A percentile compares a stretch with the other conserved stretches of the same genome.
phyloP scores from a whole-genome alignment of 2,329 filamentous ascomycete genomes.

The Fusarium graminum region DNA sequence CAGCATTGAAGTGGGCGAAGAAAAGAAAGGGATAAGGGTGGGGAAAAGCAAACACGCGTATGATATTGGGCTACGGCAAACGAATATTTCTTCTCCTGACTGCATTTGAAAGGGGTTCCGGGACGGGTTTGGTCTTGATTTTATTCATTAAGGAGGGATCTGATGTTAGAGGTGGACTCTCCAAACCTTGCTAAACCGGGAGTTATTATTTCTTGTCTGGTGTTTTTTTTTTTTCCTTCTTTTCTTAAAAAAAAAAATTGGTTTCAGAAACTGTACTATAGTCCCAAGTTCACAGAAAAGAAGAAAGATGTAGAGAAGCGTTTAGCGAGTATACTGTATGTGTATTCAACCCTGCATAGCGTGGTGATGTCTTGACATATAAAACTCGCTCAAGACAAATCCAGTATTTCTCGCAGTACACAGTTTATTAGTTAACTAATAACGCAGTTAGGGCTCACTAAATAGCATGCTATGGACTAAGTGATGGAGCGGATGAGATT shows the following conservation, averaged over 20 bases:
- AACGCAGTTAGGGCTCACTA: too few species aligned
- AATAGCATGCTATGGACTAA: too few species aligned
- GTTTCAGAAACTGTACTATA: slow-evolving; percentile 46
- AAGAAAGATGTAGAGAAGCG: slow-evolving; percentile 40
- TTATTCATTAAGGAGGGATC: slow-evolving; percentile 32
- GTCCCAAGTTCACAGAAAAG: slow-evolving; percentile 38
- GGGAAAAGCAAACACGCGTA: slow-evolving; percentile 47
- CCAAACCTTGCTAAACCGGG: slow-evolving; percentile 34
- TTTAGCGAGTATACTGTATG: neutral
- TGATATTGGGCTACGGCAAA: slow-evolving; percentile 41
- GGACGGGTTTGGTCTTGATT: slow-evolving; percentile 40
- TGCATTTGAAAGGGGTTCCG: slow-evolving; percentile 50
- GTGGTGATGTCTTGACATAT: too few species aligned
- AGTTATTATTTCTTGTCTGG: slow-evolving; percentile 13
- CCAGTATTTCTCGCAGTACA: too few species aligned
- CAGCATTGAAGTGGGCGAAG: slow-evolving; percentile 13
- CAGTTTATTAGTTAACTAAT: too few species aligned
- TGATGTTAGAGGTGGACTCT: slow-evolving; percentile 46
- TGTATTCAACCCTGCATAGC: neutral
- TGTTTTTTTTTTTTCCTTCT: too few species aligned
- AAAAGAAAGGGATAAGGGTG: slow-evolving; percentile 39
- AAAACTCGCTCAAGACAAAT: too few species aligned
- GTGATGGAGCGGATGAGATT: too few species aligned
- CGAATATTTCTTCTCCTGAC: slow-evolving; percentile 35
- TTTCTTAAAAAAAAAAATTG: too few species aligned